phyloP scores from a whole-genome alignment of 148 eudicot genomes.

The Chenopodium album region DNA sequence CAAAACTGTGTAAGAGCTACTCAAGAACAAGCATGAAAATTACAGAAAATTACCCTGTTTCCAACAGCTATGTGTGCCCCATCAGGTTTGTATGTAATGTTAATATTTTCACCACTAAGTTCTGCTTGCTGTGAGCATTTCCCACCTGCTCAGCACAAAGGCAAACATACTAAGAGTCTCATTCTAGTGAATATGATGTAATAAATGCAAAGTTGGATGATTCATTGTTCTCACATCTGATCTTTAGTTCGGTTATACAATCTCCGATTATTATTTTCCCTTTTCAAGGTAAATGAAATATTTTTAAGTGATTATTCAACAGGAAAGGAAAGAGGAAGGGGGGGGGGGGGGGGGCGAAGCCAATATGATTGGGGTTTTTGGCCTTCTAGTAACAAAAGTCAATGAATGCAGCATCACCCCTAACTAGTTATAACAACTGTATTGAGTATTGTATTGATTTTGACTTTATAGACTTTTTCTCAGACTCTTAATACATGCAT shows the following conservation, averaged over 20 bases:
- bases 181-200: not conserved
- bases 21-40: slow-evolving; percentile 1
- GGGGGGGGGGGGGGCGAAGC: too few species aligned
- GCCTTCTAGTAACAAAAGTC: not conserved
- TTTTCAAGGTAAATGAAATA: not conserved
- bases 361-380: not conserved
- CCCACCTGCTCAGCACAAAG: slow-evolving; percentile 55
- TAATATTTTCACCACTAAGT: slow-evolving; percentile 95
- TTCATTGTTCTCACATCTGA: not conserved
- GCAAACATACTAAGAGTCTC: slow-evolving; percentile 14
- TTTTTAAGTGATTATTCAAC: not conserved
- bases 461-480: too few species aligned
- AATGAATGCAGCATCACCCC: not conserved
- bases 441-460: too few species aligned
- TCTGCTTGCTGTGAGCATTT: slow-evolving; percentile 95
- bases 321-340: not conserved
- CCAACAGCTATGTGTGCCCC: slow-evolving; percentile 95
- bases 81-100: slow-evolving; percentile 93
- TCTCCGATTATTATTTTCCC: not conserved
- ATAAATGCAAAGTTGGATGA: not conserved
- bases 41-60: slow-evolving; percentile 58
- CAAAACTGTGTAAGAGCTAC: not conserved
- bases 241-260: not conserved
- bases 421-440: too few species aligned
- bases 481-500: too few species aligned